A percentile compares a stretch with the other conserved stretches of the same genome.
phyloP scores from a whole-genome alignment of 2,329 filamentous ascomycete species.

The Colletotrichum euphorbiae region DNA sequence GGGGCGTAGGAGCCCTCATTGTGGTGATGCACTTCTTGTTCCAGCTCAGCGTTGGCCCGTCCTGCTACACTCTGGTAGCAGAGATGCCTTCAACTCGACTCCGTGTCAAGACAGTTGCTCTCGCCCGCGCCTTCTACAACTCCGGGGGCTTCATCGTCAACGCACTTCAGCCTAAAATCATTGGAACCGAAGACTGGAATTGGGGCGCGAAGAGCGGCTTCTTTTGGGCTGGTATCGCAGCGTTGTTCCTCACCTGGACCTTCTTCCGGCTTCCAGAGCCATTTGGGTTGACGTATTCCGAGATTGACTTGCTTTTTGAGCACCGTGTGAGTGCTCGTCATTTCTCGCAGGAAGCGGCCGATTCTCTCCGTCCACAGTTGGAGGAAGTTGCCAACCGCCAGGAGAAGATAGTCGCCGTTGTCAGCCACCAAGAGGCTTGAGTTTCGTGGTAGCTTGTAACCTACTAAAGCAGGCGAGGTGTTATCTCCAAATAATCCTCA shows the following conservation, averaged over 20 bases:
- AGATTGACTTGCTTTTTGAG: slow-evolving; percentile 45
- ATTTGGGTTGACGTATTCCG: slow-evolving; percentile 43
- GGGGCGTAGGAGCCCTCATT: slow-evolving; percentile 54
- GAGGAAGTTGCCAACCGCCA: slow-evolving; percentile 40
- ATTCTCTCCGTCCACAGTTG: slow-evolving; percentile 36
- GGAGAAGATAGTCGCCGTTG: slow-evolving; percentile 32
- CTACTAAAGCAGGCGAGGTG: too few species aligned
- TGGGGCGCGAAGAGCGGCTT: slow-evolving; percentile 47
- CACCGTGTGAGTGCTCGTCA: slow-evolving; percentile 40
- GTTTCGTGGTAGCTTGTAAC: too few species aligned
- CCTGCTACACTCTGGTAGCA: slow-evolving; percentile 58
- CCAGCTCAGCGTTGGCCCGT: slow-evolving; percentile 51
- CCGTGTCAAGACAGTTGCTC: slow-evolving; percentile 59
- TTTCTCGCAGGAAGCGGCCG: slow-evolving; percentile 39
- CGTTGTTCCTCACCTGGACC: slow-evolving; percentile 46
- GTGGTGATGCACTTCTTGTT: slow-evolving; percentile 59
- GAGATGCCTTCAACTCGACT: slow-evolving; percentile 59
- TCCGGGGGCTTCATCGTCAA: slow-evolving; percentile 54
- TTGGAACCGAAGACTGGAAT: slow-evolving; percentile 43
- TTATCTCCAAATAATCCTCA: too few species aligned
- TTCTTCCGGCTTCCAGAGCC: slow-evolving; percentile 49
- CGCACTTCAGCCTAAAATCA: slow-evolving; percentile 38
- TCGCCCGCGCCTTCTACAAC: slow-evolving; percentile 56
- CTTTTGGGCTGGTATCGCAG: slow-evolving; percentile 47
- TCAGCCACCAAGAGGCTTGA: slow-evolving; percentile 32